Evolutionary conservation across 176 grass and related monocot genomes (phyloP).

Genomic region (Musa schizocarpa): DNA sequence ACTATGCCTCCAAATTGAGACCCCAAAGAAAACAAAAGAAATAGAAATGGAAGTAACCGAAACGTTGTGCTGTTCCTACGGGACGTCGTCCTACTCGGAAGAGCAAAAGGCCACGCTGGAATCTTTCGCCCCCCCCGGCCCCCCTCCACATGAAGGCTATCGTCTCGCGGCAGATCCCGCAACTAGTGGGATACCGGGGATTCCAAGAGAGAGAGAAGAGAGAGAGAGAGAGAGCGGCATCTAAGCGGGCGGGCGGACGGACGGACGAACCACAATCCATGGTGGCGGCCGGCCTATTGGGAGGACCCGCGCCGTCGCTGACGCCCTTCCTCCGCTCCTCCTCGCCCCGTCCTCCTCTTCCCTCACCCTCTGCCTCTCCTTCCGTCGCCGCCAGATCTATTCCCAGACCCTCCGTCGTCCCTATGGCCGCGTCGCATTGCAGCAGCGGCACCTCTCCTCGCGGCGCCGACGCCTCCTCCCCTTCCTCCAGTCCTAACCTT

Average conservation of each 20-base stretch:
- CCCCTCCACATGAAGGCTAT: too few relatives aligned
- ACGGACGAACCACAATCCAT: neutral
- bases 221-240: neutral
- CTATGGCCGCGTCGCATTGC: conserved; percentile 14
- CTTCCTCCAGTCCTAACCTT: neutral
- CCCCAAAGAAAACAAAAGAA: too few relatives aligned
- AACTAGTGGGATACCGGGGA: too few relatives aligned
- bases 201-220: neutral
- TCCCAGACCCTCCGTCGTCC: neutral
- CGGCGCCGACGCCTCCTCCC: conserved; percentile 21
- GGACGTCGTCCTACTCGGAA: too few relatives aligned
- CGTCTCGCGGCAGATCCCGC: too few relatives aligned
- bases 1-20: too few relatives aligned
- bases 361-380: neutral
- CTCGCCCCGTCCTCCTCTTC: neutral
- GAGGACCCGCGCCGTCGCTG: neutral
- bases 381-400: neutral
- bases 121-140: too few relatives aligned
- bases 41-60: too few relatives aligned
- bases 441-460: conserved; percentile 1
- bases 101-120: too few relatives aligned
- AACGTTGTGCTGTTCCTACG: too few relatives aligned
- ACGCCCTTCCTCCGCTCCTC: neutral
- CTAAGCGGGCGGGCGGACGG: neutral
- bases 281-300: neutral